Base-by-base conservation (phyloP, 2,329 filamentous ascomycete genomes). In the Hypoxylon sp. region DNA sequence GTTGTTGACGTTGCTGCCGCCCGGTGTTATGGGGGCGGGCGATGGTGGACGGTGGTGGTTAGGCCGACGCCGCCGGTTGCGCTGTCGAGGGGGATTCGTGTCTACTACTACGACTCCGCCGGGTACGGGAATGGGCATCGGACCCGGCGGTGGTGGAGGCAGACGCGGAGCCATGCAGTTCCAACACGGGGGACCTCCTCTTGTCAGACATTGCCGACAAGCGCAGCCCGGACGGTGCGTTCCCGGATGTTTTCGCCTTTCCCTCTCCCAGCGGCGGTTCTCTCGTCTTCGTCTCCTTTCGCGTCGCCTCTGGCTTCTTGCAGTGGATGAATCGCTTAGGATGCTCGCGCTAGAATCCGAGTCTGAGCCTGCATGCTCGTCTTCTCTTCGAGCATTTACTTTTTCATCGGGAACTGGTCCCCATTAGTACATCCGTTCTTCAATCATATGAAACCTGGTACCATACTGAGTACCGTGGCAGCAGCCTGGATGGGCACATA, bases 401-500 rank as follows among this genome's bases (percentile, higher is more conserved):
- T 84, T 84, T 14, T 82, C 81, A 64, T 48, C 70, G 49, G 41
- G 34, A 21, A n/a, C 55, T 46, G 19, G 10, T 21, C 34, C 34
- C 38, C 6, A 30, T 51, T 46, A 41, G 56, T 43, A 41, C 5
- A 34, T 21, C 34, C 2, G 14, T 23, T 43, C 11, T n/a, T n/a
- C 19, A 5, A 28, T 9, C 2, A 9, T 11, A 5, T 25, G 14
- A 17, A 28, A 30, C 5, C 17, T 46, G n/a, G 3, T 36, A 50
- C 65, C 74, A 66, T 68, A 80, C 80, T 71, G 30, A 85, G 74
- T 1, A 78, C 82, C 25, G 79, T 78, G 2, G 82, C 78, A 34
- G 79, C 76, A n/a, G 83, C 76, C 67, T 76, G 81, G 61, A 84
- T 82, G 36, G 84, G 84, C 2, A 80, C 76, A 68, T 82, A 85